Evolutionary conservation across 1,284 basidiomycete species (phyloP), one percentile per base, ranked within the genome.

Genomic region (Abortiporus biennis): DNA sequence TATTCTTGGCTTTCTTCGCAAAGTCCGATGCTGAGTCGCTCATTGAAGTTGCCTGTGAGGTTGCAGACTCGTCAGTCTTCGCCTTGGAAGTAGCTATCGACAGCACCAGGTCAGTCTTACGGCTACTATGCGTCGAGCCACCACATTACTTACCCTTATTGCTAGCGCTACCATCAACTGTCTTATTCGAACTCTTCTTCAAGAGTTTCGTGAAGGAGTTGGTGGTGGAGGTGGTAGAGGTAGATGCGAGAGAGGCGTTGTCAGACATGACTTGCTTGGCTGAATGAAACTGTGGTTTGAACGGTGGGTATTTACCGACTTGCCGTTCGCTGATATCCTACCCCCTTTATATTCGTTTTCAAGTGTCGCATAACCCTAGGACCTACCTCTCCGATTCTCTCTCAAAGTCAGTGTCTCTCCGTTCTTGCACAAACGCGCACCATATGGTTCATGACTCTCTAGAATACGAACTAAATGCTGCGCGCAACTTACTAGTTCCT

Each of bases 1-100:
- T 33, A 34, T 47, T 35, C 29, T 42, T 38, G 4, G 50, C 47
- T 41, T 46, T 38, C 35, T 46, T 47, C 17, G 52, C 47, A 45
- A 54, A 54, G 4, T 38, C 33, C 2, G 41, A 29, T 11, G 47
- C 22, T 3, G 52, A 49, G 29, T 37, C 41, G 31, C 31, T 31
- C 1, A 53, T 45, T 38, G 16, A 42, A 15, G 23, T n/a, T 17
- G 2, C 40, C 24, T 12, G 21, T 12, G 31, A 37, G 19, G 36
- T 3, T 9, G 33, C 34, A 32, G 5, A 25, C 15, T 29, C 6
- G 17, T 42, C 5, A 6, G 8, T 27, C 8, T 36, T 15, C 13
- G 41, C 31, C 22, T 29, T 22, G 24, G 29, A 11, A 16, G n/a
- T n/a, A 16, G 3, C 15, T 16, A 35, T 20, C 6, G 40, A 13